Base-by-base conservation (phyloP, 768 basidiomycete species). In the Mycena belliarum region DNA sequence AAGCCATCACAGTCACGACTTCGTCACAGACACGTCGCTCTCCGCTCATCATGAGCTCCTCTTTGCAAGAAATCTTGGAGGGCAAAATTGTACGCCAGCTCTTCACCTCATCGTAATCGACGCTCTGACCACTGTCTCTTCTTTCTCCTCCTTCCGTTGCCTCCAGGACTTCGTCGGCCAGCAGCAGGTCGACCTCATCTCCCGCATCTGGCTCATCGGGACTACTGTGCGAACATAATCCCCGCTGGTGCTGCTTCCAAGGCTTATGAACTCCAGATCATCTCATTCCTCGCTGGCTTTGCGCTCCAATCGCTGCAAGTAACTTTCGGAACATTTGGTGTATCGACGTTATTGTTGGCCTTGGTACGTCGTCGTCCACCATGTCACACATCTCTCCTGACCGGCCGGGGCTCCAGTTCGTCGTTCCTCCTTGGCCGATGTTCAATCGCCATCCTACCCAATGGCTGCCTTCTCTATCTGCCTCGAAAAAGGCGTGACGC, bases 381-480 rank as follows among this genome's bases (percentile, higher is more conserved):
- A n/a, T 50, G 35, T 10, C 47, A 26, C 29, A 15, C 1, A 18
- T 21, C 37, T 38, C 35, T 10, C 33, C 45, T n/a, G 3, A 44
- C 25, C 29, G 15, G n/a, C 45, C 47, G 33, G 9, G 40, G 35
- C 21, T 46, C 18, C 60, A 91, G 89, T 69, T 78, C 45, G 75
- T 85, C 14, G 58, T 91, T 5, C 90, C 89, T 0, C 85, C 85
- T 10, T 92, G 90, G 90, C 80, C 84, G 0, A 73, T 81, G 70
- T 88, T 77, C 72, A 87, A 85, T 61, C 70, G 69, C 15, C 79
- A 89, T 66, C 82, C 85, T 16, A 82, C 87, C 35, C 74, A 78
- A 60, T 88, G 86, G 87, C 70, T 87, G 18, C 76, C 83, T 4
- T 66, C 60, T 53, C 57, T 58, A 45, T 60, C 65, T 38, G 60